Evolutionary conservation across 2,329 filamentous ascomycete species (phyloP), one percentile per base, ranked within the genome.

Genomic region (Colletotrichum plurivorum): DNA sequence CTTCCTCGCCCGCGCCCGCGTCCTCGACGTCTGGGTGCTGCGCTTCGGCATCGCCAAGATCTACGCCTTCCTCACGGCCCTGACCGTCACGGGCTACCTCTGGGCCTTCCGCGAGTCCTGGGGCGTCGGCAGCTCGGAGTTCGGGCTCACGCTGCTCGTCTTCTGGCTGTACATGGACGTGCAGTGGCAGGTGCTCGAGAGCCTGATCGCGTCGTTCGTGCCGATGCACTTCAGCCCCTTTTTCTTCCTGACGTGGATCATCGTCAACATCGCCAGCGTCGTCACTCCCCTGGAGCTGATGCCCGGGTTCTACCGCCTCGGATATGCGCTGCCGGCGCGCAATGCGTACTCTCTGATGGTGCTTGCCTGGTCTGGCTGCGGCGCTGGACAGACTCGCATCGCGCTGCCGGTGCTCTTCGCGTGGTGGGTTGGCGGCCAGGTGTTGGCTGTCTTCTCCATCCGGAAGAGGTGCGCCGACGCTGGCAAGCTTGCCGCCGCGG

Each of bases 41-140:
- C 75, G 76, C 49, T 72, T 75, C 58, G 41, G 70, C 36, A 72
- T 78, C 20, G 77, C 78, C 49, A 63, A 76, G 4, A 9, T 75
- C 7, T 82, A 80, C 71, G 76, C 76, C 1, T 71, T 80, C 48
- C 51, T 83, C 15, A 80, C 77, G 13, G 78, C 81, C 0, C 72
- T 85, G 2, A 78, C 76, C 46, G 77, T 80, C 25, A 73, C 81
- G 0, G 83, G 81, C 1, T 79, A 78, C 45, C 79, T 84, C 62
- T 85, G 83, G 84, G 83, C 81, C 0, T 85, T 83, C 72, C 74
- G 78, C 1, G 80, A 81, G 52, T 75, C 73, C 31, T 85, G 84
- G 84, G 57, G 69, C 2, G 81, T 84, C 4, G 74, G 74, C 18
- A 78, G 75, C 5, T 13, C 55, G 2, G 63, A 76, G 45, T 78